Percentiles rank a stretch among this genome's conserved stretches.
Conservation (phyloP, 2,329 filamentous ascomycete species). For the Aspergillus pseudoterreus region DNA sequence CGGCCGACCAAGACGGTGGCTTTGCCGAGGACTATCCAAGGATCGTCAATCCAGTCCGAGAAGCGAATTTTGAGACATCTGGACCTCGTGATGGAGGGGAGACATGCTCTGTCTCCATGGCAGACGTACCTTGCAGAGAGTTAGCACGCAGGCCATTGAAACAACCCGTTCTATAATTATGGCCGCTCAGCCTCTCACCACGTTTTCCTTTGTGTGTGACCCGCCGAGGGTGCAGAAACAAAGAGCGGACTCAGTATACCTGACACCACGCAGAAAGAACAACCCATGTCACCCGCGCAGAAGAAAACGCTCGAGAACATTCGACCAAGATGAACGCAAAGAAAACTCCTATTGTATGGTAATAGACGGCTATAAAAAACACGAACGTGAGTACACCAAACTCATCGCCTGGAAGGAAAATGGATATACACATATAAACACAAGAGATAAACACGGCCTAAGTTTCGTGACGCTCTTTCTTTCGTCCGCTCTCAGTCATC, state of each 20-base stretch:
- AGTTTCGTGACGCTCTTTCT: conserved; percentile 31
- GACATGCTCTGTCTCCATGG: neutral
- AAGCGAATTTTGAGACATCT: neutral
- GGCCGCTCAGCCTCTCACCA: neutral
- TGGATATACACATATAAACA: conserved; percentile 40
- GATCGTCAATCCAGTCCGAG: neutral
- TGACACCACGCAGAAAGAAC: neutral
- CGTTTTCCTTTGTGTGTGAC: neutral
- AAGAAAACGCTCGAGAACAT: neutral
- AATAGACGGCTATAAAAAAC: conserved; percentile 25
- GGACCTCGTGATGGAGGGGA: neutral
- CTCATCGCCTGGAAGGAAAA: conserved; percentile 35
- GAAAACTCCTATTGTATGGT: conserved; percentile 27
- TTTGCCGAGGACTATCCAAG: neutral
- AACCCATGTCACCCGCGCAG: neutral
- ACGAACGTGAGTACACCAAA: conserved; percentile 31
- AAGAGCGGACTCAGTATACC: neutral
- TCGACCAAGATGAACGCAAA: conserved; percentile 13
- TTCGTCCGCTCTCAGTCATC: conserved; percentile 14
- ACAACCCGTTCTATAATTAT: neutral
- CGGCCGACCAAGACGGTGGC: neutral
- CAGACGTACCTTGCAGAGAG: neutral
- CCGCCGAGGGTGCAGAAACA: neutral
- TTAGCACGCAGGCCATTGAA: neutral
- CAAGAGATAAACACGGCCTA: conserved; percentile 25